Evolutionary conservation across 2,329 filamentous ascomycete genomes (phyloP).

Genomic region (Pseudocercospora eumusae): DNA sequence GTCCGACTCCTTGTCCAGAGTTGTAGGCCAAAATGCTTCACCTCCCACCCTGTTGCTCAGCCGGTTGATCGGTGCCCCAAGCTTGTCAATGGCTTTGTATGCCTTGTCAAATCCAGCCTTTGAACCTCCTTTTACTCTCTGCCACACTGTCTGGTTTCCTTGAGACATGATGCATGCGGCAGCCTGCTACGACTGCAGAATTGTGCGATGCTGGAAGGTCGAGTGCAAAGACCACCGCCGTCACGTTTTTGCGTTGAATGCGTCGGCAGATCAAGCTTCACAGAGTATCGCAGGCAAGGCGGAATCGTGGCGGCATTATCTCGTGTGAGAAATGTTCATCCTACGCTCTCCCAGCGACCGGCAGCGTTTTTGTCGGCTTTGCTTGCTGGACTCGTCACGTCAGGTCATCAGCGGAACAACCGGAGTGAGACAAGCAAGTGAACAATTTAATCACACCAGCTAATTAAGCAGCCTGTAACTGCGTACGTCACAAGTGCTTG

Average conservation of each 20-base stretch:
- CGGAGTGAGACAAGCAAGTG: constrained; percentile 9
- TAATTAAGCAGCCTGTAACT: constrained; percentile 2
- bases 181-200: not conserved
- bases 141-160: constrained; percentile 48
- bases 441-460: no score
- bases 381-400: not conserved
- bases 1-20: constrained; percentile 84
- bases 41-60: constrained; percentile 78
- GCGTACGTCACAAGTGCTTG: constrained; percentile 5
- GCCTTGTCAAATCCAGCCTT: constrained; percentile 75
- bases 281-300: constrained; percentile 1
- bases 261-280: constrained; percentile 8
- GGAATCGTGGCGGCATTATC: constrained; percentile 5
- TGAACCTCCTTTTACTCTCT: constrained; percentile 55
- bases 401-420: not conserved
- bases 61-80: constrained; percentile 71
- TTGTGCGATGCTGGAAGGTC: not conserved
- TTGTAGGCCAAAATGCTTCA: constrained; percentile 83
- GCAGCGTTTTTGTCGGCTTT: constrained; percentile 6
- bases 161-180: constrained; percentile 25
- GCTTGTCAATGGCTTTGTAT: constrained; percentile 66
- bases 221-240: not conserved
- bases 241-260: not conserved
- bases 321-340: not conserved
- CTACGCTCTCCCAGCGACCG: constrained; percentile 2